Conservation (phyloP, 2,329 filamentous ascomycete species). For the Penicillium griseofulvum region DNA sequence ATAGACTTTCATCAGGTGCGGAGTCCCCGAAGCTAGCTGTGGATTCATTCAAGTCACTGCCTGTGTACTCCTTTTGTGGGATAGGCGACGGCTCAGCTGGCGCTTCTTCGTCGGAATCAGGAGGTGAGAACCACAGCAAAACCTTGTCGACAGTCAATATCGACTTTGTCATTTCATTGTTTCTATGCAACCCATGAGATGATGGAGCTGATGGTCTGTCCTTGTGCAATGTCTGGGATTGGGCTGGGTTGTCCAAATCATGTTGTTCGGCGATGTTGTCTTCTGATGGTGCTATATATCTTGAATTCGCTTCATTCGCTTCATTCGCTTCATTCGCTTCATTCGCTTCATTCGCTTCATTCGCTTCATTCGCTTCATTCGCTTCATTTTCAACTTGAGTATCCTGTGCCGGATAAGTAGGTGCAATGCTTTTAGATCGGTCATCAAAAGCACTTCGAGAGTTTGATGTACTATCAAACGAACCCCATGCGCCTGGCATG, state of each 20-base stretch:
- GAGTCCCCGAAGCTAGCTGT: conserved; percentile 22
- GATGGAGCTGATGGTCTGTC: conserved; percentile 18
- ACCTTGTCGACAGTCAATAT: conserved; percentile 37
- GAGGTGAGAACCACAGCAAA: conserved; percentile 38
- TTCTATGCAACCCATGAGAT: conserved; percentile 20
- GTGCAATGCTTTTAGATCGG: not conserved
- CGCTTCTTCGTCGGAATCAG: conserved; percentile 10
- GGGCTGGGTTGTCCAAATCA: conserved; percentile 2
- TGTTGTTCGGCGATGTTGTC: conserved; percentile 15
- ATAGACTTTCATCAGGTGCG: conserved; percentile 22
- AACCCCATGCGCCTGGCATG: conserved; percentile 47
- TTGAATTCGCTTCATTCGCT: conserved; percentile 33
- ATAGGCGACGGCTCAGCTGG: conserved; percentile 6
- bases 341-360: too few species aligned
- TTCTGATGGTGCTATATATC: conserved; percentile 22
- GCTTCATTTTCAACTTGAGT: conserved; percentile 16
- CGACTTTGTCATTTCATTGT: conserved; percentile 33
- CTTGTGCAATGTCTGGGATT: conserved; percentile 9
- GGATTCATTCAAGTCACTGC: conserved; percentile 23
- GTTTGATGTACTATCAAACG: conserved; percentile 21
- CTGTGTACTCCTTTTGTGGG: conserved; percentile 11
- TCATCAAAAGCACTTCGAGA: not conserved
- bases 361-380: too few species aligned
- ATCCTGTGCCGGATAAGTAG: not conserved
- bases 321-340: too few species aligned